phyloP scores from a whole-genome alignment of 805 yeast species.

The Myxozyma geophila region DNA sequence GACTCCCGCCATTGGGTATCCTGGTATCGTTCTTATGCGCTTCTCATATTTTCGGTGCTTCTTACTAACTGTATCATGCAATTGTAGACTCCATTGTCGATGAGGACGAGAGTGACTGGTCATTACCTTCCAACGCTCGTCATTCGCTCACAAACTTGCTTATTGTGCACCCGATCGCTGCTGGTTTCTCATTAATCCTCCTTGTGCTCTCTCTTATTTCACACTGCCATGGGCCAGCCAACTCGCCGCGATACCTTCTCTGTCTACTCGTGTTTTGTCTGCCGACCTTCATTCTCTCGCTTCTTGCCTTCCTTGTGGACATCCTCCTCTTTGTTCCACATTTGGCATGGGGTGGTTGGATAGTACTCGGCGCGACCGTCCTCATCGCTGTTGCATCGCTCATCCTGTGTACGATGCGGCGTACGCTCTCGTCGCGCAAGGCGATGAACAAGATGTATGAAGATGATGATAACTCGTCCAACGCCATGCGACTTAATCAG shows the following conservation, averaged over 20 bases:
- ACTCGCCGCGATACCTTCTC: conserved; percentile 53
- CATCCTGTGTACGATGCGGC: conserved; percentile 69
- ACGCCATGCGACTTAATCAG: conserved; percentile 30
- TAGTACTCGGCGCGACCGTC: conserved; percentile 69
- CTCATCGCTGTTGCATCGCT: conserved; percentile 67
- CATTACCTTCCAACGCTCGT: conserved; percentile 64
- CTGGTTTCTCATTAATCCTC: conserved; percentile 57
- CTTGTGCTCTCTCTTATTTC: conserved; percentile 50
- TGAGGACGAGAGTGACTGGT: conserved; percentile 48
- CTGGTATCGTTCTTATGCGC: conserved; percentile 22
- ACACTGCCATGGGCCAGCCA: conserved; percentile 47
- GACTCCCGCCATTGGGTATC: conserved; percentile 52
- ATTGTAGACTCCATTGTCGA: conserved; percentile 37
- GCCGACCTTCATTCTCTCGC: conserved; percentile 68
- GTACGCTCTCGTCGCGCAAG: conserved; percentile 56
- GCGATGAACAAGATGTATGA: conserved; percentile 37
- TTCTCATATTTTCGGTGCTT: not conserved
- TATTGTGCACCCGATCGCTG: conserved; percentile 69
- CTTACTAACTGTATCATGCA: not conserved
- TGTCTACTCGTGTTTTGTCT: conserved; percentile 62
- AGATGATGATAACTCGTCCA: conserved; percentile 7
- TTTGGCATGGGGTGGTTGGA: conserved; percentile 85
- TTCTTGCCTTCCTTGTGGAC: conserved; percentile 81
- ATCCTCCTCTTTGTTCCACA: conserved; percentile 75
- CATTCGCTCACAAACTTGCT: conserved; percentile 62